Evolutionary conservation across 1,139 yeast species (phyloP), one percentile per base, ranked within the genome.

Genomic region (Scheffersomyces insectosa): DNA sequence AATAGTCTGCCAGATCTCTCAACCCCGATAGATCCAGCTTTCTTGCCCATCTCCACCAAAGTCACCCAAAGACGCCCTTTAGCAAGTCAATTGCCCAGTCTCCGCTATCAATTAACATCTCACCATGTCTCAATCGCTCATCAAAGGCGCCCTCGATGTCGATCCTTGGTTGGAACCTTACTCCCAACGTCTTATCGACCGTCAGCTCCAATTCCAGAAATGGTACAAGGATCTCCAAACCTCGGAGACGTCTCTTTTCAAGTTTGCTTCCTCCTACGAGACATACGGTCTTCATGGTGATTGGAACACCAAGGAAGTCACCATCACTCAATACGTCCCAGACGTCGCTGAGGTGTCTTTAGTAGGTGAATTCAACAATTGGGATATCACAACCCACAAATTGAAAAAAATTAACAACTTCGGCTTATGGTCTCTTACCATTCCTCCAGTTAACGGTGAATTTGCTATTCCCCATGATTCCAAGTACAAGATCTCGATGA

Each of bases 131-230:
- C 25, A 31, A 42, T 25, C 11, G 12, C 29, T 28, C 32, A 62
- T 84, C 37, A 70, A 76, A 54, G 87, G 84, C 2, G 85, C 80
- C 15, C 68, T 88, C 33, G 80, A 79, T 35, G 63, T 82, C 35
- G 99, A 93, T 59, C 96, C 97, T 4, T 91, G 93, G 88, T 75
- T 93, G 47, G 83, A 83, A 56, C 97, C 98, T 1, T 85, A 74
- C 62, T 75, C 83, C n/a, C 73, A 72, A 12, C 86, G 80, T 28
- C 62, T 75, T 45, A 54, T 66, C 20, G 54, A 60, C 35, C 70
- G 79, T 45, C 78, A 72, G 52, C 42, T 58, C 42, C 75, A 79
- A 39, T 85, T 89, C 82, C 59, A 67, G 23, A 63, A 72, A 41
- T 74, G 78, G 62, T 61, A 83, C 37, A 61, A 60, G 10, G 65